phyloP scores from a whole-genome alignment of 352 stramenopile genomes.

The Phytopythium mirpurense region DNA sequence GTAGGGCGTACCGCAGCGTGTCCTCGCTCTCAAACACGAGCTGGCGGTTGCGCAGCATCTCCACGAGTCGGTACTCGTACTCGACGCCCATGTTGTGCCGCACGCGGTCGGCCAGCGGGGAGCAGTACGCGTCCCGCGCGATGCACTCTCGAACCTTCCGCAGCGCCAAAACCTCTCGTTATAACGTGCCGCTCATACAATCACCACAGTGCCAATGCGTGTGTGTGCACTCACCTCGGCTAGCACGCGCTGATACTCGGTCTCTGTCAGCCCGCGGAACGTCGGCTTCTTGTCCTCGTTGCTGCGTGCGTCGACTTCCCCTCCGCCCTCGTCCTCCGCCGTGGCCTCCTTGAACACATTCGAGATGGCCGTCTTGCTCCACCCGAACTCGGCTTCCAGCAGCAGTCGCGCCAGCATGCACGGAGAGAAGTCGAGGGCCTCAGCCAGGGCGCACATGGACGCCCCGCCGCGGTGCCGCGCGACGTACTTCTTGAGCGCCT shows the following conservation, averaged over 20 bases:
- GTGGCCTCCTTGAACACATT: slow-evolving; percentile 56
- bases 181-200: no score
- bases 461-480: slow-evolving; percentile 27
- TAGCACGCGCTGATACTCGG: slow-evolving; percentile 24
- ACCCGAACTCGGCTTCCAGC: slow-evolving; percentile 46
- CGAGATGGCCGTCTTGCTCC: slow-evolving; percentile 64
- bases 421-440: slow-evolving; percentile 45
- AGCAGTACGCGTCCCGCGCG: slow-evolving; percentile 64
- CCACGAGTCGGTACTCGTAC: slow-evolving; percentile 81
- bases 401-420: slow-evolving; percentile 66
- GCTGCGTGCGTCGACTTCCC: no score
- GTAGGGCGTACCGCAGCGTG: slow-evolving; percentile 41
- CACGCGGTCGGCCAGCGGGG: slow-evolving; percentile 64
- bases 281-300: slow-evolving; percentile 1
- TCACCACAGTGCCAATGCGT: no score
- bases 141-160: slow-evolving; percentile 66
- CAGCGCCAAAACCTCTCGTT: not conserved
- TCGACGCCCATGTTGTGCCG: slow-evolving; percentile 77
- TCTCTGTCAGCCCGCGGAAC: slow-evolving; percentile 18
- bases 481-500: slow-evolving; percentile 47
- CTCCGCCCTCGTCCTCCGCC: slow-evolving; percentile 13
- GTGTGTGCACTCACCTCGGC: slow-evolving; percentile 20
- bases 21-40: slow-evolving; percentile 85
- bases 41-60: slow-evolving; percentile 59
- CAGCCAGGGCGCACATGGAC: slow-evolving; percentile 33